phyloP scores from a whole-genome alignment of 1,284 basidiomycete species.

The Spongiforma sp. region DNA sequence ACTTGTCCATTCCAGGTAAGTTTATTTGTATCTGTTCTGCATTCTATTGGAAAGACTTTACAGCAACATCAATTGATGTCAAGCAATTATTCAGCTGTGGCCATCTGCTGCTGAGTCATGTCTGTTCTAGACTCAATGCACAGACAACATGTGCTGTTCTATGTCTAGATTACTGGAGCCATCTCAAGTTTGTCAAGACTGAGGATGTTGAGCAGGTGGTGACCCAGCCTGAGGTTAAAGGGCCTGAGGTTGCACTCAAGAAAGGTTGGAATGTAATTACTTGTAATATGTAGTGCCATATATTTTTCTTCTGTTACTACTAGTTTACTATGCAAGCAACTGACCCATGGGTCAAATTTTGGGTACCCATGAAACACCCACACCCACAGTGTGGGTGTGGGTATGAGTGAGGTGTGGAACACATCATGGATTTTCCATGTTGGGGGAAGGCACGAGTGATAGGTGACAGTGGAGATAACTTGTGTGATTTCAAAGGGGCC shows the following conservation, averaged over 20 bases:
- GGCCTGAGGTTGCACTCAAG: background rate
- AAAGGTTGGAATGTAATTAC: no score
- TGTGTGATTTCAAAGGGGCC: no score
- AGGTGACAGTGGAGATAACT: no score
- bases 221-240: background rate
- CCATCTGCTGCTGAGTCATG: conserved; percentile 23
- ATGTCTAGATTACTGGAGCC: conserved; percentile 31
- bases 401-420: no score
- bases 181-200: conserved; percentile 13
- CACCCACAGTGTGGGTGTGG: no score
- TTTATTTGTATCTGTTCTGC: background rate
- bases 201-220: conserved; percentile 16
- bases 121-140: conserved; percentile 18
- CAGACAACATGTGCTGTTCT: conserved; percentile 27
- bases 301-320: no score
- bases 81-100: conserved; percentile 34
- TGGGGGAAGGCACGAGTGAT: no score
- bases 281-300: no score
- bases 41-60: background rate
- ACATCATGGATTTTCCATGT: no score
- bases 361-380: no score
- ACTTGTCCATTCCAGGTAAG: conserved; percentile 1
- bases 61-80: conserved; percentile 34
- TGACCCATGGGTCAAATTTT: no score
- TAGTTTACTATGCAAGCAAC: no score